Base-by-base conservation (phyloP, 2,329 filamentous ascomycete species). In the Venturiaceae sp. region DNA sequence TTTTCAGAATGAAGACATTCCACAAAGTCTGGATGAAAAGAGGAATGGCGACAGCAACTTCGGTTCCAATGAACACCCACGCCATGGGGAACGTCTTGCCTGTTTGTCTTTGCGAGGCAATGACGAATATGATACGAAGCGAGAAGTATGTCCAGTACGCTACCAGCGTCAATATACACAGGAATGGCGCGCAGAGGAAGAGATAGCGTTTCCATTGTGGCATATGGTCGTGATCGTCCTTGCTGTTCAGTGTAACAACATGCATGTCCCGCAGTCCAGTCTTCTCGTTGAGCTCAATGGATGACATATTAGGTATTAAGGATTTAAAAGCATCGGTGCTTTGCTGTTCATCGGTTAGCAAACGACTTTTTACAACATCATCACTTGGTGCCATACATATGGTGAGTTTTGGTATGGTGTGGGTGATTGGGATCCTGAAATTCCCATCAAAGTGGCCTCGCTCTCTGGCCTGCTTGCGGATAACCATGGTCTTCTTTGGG, bases 51-150 rank as follows among this genome's bases (percentile, higher is more conserved):
- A 78, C 74, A n/a, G 72, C 70, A 39, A 81, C 66, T 64, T 83
- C 81, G 59, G 83, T 74, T 26, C 71, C 77, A 57, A 83, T 79
- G 62, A 83, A 83, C 6, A 82, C 65, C 81, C 81, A 83, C 2
- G 81, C 81, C 47, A 77, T 75, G 4, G 73, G 70, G 61, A 77
- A 83, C 2, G 70, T 71, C 23, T 69, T 65, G 3, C 66, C 53
- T 3, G 69, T 68, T 1, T 67, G 67, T 1, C 73, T 69, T 63
- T 83, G 80, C 0, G 81, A 80, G 47, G 70, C 68, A n/a, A 80
- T 66, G 57, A 82, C 76, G 64, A 80, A 83, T 55, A 70, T 69
- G 32, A 83, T 75, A 37, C 81, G 78, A 57, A 79, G 68, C 23
- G 64, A 72, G 7, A 83, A 77, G 62, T 83, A 83, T 32, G 71